Evolutionary conservation across 106 monocot species (phyloP), one percentile per base, ranked within the genome.

Genomic region (Apostasia ramifera): DNA sequence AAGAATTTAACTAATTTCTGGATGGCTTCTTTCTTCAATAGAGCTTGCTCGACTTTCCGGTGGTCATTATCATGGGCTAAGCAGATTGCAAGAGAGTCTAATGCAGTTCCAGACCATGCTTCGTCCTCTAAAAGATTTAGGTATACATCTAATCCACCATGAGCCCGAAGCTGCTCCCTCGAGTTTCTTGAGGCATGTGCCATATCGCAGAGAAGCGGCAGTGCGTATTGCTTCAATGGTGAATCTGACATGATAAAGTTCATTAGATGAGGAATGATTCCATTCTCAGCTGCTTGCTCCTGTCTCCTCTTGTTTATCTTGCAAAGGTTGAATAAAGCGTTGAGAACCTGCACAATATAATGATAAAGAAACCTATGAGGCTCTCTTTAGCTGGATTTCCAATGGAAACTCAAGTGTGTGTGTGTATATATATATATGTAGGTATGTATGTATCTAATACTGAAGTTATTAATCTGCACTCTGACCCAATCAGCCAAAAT

Each of bases 131-230:
- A 67, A 3, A 98, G 77, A 75, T 87, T 87, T 66, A 98, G 73
- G 76, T 98, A 98, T 14, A 98, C 84, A 74, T 98, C 97, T 51
- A 98, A 71, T 44, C 97, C 97, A 9, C 97, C 92, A 61, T 98
- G 92, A 65, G 89, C 92, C 69, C 89, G 77, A 57, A 98, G 66
- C 74, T 92, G 97, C 79, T 98, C 97, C 54, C 92, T 86, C 14
- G 97, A 92, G 77, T 98, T 92, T 12, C 97, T 84, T 45, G 97
- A 98, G 53, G 97, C 97, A 79, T 98, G 92, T 8, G 97, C 97
- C 92, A 98, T 98, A 64, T 98, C 97, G 76, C 92, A 98, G 9
- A 98, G 71, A 8, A 98, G 70, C 43, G 92, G 92, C 57, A 98
- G 70, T 38, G 97, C 97, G 81, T 79, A 92, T 54, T 83, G 92